Evolutionary conservation across 768 basidiomycete species (phyloP), one percentile per base, ranked within the genome.

Genomic region (Pluteus cervinus): DNA sequence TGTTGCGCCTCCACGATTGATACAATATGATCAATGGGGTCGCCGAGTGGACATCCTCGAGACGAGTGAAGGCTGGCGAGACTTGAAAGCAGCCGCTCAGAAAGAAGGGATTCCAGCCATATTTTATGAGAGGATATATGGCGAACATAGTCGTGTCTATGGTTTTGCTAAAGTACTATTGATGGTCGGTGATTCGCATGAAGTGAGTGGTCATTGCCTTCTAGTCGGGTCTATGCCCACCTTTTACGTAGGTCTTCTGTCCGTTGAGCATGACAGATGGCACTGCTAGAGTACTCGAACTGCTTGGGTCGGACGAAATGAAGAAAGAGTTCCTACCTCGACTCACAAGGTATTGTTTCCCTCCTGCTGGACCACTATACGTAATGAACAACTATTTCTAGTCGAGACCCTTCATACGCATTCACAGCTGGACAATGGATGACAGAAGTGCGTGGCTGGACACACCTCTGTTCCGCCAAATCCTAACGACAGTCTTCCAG

Each of bases 351-450:
- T 79, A 34, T 4, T 39, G 32, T 14, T 33, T 7, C 18, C 25
- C 34, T 10, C 18, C 24, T 24, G 29, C 24, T 7, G 12, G 12
- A 26, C 30, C 5, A 36, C 37, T 39, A 30, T n/a, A 21, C n/a
- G 16, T 34, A 32, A 28, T 34, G 4, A 18, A 26, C n/a, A 24
- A 2, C 7, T 20, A 21, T 15, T 15, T 24, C 4, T 41, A 84
- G 83, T 50, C 80, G 78, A 4, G 72, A 87, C 50, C 75, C 82
- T 7, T 49, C 61, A 1, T 39, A 55, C 21, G 79, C 81, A 0
- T 87, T 77, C 43, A 84, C 79, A 4, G 74, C 83, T 7, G 86
- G 86, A 0, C 86, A 88, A 57, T 88, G 84, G 84, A 86, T 85
- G 85, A 86, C 85, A 3, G 83, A 86, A 61, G 82, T 71, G 41